A percentile compares a stretch with the other conserved stretches of the same genome.
Evolutionary conservation across 805 yeast genomes (phyloP).

Genomic region (Cyberlindnera euphorbiiphila): DNA sequence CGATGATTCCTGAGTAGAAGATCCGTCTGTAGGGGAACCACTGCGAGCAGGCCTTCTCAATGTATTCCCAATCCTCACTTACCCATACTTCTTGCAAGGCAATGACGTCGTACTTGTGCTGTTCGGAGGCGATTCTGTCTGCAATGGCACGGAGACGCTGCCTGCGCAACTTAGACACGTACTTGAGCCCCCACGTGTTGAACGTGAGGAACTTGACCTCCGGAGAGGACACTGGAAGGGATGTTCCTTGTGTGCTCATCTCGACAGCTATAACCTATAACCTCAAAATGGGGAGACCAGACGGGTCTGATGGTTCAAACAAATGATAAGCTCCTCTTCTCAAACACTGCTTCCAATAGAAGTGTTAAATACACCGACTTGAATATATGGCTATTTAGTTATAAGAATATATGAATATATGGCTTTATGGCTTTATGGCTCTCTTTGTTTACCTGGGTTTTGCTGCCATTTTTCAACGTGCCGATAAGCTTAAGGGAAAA

Average conservation of each 20-base stretch:
- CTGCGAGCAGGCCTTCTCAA: conserved; percentile 41
- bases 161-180: conserved; percentile 65
- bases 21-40: conserved; percentile 62
- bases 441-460: neutral
- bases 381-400: too few relatives aligned
- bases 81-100: conserved; percentile 97
- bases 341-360: too few relatives aligned
- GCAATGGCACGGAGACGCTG: conserved; percentile 75
- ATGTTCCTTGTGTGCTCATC: too few relatives aligned
- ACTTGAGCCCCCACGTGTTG: conserved; percentile 89
- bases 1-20: conserved; percentile 76
- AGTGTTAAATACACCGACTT: too few relatives aligned
- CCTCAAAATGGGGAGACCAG: too few relatives aligned
- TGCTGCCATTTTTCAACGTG: neutral
- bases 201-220: conserved; percentile 55
- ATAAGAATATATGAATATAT: too few relatives aligned
- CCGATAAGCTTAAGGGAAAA: neutral
- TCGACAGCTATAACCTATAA: too few relatives aligned
- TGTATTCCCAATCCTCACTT: conserved; percentile 71
- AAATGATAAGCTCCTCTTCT: too few relatives aligned
- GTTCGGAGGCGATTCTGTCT: conserved; percentile 43
- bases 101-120: conserved; percentile 66
- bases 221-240: too few relatives aligned
- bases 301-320: too few relatives aligned
- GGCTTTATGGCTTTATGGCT: neutral